These are phyloP conservation scores for Macroventuria anomochaeta DNA, from an alignment of 2,329 filamentous ascomycete genomes.

Conservation along the genomic window DNA sequence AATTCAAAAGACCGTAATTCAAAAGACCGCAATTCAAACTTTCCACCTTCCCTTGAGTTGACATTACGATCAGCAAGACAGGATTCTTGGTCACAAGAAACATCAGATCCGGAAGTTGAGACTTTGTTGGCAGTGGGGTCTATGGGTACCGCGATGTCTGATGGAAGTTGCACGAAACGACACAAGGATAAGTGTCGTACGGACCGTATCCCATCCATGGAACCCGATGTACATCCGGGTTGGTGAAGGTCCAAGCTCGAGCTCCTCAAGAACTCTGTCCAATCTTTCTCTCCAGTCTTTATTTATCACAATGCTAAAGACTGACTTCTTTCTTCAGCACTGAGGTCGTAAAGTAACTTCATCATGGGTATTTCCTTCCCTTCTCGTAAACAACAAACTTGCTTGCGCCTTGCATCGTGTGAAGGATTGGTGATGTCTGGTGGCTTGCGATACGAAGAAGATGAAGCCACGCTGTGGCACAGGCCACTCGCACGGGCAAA, in stretches of 20 bases:
- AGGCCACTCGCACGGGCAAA: neutral
- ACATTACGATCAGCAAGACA: too few relatives aligned
- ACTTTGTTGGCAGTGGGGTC: too few relatives aligned
- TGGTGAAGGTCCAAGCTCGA: neutral
- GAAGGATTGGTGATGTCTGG: neutral
- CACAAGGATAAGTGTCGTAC: neutral
- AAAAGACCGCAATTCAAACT: too few relatives aligned
- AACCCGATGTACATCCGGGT: neutral
- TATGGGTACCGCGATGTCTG: too few relatives aligned
- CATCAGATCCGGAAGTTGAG: neutral
- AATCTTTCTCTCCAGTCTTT: too few relatives aligned
- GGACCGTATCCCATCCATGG: neutral
- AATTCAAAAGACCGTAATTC: too few relatives aligned
- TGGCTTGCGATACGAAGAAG: slow-evolving; percentile 3
- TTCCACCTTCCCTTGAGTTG: too few relatives aligned
- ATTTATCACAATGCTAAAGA: neutral
- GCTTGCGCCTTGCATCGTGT: neutral
- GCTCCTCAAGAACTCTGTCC: neutral
- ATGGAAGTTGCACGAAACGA: neutral
- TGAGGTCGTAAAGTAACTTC: neutral
- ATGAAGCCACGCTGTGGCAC: slow-evolving; percentile 7
- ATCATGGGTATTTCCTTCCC: neutral
- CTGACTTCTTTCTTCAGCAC: neutral
- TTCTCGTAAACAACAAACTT: neutral
- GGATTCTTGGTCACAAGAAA: too few relatives aligned